phyloP scores from a whole-genome alignment of 306 rosid genomes.

The Dicorynia guianensis region DNA sequence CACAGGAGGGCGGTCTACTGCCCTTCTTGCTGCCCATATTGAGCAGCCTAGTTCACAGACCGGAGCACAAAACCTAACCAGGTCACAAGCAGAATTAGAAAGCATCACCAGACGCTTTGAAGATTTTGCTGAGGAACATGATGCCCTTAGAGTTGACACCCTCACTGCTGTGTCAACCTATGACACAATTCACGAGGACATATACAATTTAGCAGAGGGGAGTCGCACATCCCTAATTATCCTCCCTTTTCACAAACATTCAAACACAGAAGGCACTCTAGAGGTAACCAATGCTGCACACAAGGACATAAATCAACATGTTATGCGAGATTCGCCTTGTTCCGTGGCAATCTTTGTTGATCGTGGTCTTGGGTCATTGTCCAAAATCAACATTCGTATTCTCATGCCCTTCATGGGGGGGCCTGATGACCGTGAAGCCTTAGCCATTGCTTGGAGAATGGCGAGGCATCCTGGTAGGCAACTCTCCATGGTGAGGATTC shows the following conservation, averaged over 20 bases:
- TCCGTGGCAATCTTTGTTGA: constrained; percentile 49
- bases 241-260: constrained; percentile 53
- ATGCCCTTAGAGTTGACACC: constrained; percentile 27
- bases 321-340: constrained; percentile 47
- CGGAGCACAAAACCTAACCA: constrained; percentile 25
- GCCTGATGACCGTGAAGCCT: constrained; percentile 71
- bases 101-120: constrained; percentile 36
- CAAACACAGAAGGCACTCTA: constrained; percentile 40
- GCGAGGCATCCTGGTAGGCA: constrained; percentile 45
- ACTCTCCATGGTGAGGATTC: constrained; percentile 51
- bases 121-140: neutral
- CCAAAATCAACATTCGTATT: constrained; percentile 22
- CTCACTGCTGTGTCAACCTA: constrained; percentile 44
- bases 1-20: constrained; percentile 30
- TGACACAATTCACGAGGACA: constrained; percentile 53
- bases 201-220: constrained; percentile 46
- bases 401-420: constrained; percentile 49
- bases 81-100: constrained; percentile 43
- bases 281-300: constrained; percentile 30
- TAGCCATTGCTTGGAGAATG: constrained; percentile 67
- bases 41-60: neutral
- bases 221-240: constrained; percentile 42
- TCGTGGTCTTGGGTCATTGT: constrained; percentile 43
- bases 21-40: constrained; percentile 39
- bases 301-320: constrained; percentile 41